Evolutionary conservation across 805 yeast genomes (phyloP).

Genomic region (Metschnikowia koreensis): DNA sequence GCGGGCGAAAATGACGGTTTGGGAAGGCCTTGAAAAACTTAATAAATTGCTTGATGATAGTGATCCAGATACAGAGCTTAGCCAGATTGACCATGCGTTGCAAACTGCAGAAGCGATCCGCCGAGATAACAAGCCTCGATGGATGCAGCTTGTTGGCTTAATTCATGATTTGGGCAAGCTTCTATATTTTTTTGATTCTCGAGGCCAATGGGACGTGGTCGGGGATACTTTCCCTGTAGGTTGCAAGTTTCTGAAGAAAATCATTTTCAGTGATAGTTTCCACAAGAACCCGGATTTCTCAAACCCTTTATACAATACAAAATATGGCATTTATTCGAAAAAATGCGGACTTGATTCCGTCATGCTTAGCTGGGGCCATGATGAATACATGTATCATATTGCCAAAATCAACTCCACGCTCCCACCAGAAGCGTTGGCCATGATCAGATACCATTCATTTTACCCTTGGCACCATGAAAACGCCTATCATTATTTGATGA

Average conservation of each 20-base stretch:
- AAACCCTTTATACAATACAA: slow-evolving; percentile 64
- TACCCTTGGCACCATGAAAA: slow-evolving; percentile 76
- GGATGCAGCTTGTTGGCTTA: slow-evolving; percentile 74
- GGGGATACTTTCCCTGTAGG: slow-evolving; percentile 81
- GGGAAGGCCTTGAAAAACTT: slow-evolving; percentile 66
- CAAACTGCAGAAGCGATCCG: slow-evolving; percentile 77
- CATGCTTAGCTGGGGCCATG: slow-evolving; percentile 78
- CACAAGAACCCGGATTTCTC: slow-evolving; percentile 56
- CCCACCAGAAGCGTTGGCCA: slow-evolving; percentile 66
- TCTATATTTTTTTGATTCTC: slow-evolving; percentile 65
- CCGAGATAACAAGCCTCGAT: slow-evolving; percentile 63
- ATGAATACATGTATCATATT: slow-evolving; percentile 72
- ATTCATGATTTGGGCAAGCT: slow-evolving; percentile 72
- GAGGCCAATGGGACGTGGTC: slow-evolving; percentile 80
- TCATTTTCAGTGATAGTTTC: slow-evolving; percentile 60
- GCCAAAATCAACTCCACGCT: slow-evolving; percentile 62
- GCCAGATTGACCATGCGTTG: slow-evolving; percentile 72
- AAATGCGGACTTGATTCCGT: slow-evolving; percentile 68
- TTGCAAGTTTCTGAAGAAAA: slow-evolving; percentile 58
- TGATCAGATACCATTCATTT: slow-evolving; percentile 73
- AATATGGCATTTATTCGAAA: slow-evolving; percentile 62
- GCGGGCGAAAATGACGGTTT: slow-evolving; percentile 64
- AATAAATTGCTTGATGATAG: slow-evolving; percentile 66
- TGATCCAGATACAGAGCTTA: slow-evolving; percentile 73
- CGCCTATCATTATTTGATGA: slow-evolving; percentile 64